Base-by-base conservation (phyloP, 352 stramenopile species). In the Discostella stelligera region DNA sequence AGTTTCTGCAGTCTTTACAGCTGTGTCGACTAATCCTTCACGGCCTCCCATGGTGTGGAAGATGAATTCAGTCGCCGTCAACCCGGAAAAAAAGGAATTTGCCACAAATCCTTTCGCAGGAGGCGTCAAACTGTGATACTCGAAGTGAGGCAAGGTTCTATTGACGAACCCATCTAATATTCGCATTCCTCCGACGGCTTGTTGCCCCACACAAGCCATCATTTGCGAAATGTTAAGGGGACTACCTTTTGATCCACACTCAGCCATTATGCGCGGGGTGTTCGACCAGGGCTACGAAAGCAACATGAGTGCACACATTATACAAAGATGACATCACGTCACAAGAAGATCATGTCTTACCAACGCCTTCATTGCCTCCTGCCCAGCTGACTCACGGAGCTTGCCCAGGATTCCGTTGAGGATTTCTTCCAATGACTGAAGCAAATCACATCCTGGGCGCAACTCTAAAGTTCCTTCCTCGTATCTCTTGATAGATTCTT, bases 171-270 rank as follows among this genome's bases (percentile, higher is more conserved):
- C 97, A 85, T 99, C 95, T 39, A 97, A 94, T 49, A 99, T 98
- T 75, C 98, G 96, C 84, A 97, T 98, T 70, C 97, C 97, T 58
- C 96, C 96, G 11, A 99, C 97, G 32, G 95, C 97, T 84, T 99
- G 97, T 89, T 99, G 97, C 3, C 97, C 97, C 25, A 99, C 95
- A 90, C 97, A 99, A 20, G 97, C 96, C 72, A 99, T 98, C 97
- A 99, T 99, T 86, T 99, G 98, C n/a, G 96, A 99, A 76, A 99
- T 99, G 83, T 99, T 99, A 1, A 99, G 82, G 6, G 96, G 92
- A 84, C 94, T 98, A 62, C 97, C 98, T 91, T 99, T 99, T 2
- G 96, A 98, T 48, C 98, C 98, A 89, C 96, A 99, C 67, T 98
- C 94, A 23, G 97, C 97, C 98, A 99, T 99, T 71, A 99, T 98